phyloP scores from a whole-genome alignment of 768 basidiomycete genomes.

The Holtermannia corniformis region DNA sequence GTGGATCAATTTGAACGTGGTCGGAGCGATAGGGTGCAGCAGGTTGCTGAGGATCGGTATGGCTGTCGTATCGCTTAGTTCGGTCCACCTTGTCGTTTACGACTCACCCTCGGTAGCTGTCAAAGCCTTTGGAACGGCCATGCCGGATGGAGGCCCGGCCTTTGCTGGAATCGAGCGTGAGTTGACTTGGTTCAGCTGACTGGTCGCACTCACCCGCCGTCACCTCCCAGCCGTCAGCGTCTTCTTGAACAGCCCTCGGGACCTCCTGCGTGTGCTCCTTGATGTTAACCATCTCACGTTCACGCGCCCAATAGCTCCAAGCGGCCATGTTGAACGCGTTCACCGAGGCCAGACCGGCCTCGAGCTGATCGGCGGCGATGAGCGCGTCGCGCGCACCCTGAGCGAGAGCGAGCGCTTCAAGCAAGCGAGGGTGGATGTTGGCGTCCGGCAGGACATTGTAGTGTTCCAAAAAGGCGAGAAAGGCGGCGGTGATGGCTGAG shows the following conservation, averaged over 20 bases:
- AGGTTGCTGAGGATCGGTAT: not conserved
- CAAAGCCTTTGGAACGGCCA: not conserved
- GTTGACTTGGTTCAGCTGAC: not conserved
- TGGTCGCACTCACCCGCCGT: conserved; percentile 4
- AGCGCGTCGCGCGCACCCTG: conserved; percentile 13
- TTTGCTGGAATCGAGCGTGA: not conserved
- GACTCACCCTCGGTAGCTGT: not conserved
- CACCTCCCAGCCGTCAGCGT: conserved; percentile 18
- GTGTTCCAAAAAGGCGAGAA: conserved; percentile 19
- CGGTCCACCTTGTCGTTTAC: conserved; percentile 8
- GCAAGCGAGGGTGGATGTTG: not conserved
- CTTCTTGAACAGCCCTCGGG: not conserved
- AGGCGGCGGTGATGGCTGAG: conserved; percentile 26
- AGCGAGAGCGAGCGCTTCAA: conserved; percentile 13
- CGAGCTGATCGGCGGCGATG: conserved; percentile 15
- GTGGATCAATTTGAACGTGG: conserved; percentile 6
- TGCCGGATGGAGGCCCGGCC: not conserved
- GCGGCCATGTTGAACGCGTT: conserved; percentile 12
- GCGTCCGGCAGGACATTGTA: conserved; percentile 21
- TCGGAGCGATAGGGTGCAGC: not conserved
- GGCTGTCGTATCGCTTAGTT: not conserved
- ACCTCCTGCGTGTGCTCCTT: not conserved
- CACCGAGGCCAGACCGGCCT: conserved; percentile 13
- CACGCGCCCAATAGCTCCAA: conserved; percentile 20
- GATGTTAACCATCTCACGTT: conserved; percentile 3